phyloP scores from a whole-genome alignment of 2,329 filamentous ascomycete species.

The Colletotrichum zoysiae region DNA sequence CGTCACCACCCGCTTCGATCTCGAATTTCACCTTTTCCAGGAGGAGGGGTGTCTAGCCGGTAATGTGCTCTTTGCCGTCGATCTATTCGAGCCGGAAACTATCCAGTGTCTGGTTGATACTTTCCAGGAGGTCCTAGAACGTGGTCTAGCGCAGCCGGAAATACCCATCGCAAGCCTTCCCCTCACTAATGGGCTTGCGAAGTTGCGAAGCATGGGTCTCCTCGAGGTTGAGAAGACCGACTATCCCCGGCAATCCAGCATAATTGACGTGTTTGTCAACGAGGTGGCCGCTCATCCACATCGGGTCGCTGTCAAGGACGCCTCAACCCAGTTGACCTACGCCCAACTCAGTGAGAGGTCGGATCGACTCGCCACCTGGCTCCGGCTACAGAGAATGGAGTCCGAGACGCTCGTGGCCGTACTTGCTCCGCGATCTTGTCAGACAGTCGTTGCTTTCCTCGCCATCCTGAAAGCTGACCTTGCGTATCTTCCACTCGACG shows the following conservation, averaged over 20 bases:
- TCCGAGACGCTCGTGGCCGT: constrained; percentile 43
- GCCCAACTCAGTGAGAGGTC: constrained; percentile 42
- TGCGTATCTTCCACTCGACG: constrained; percentile 47
- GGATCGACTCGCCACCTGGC: constrained; percentile 36
- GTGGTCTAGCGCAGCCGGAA: constrained; percentile 31
- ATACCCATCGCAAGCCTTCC: background rate
- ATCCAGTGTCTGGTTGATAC: background rate
- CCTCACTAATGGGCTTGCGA: constrained; percentile 2
- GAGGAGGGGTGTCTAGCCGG: constrained; percentile 37
- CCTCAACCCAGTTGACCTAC: constrained; percentile 41
- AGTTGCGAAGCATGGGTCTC: constrained; percentile 41
- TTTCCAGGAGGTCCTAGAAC: constrained; percentile 5
- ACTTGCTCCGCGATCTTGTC: constrained; percentile 44
- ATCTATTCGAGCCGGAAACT: constrained; percentile 41
- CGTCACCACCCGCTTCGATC: constrained; percentile 22
- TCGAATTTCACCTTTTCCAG: constrained; percentile 45
- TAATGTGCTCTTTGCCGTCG: constrained; percentile 41
- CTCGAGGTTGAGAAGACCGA: constrained; percentile 36
- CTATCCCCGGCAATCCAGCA: constrained; percentile 43
- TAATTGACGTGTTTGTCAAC: constrained; percentile 45
- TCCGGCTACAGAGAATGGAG: background rate
- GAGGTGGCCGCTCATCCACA: constrained; percentile 42
- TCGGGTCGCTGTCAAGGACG: constrained; percentile 43
- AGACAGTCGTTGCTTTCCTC: constrained; percentile 44
- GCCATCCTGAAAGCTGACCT: constrained; percentile 47